Conservation (phyloP, 140 eudicot genomes). For the Bidens hawaiensis region DNA sequence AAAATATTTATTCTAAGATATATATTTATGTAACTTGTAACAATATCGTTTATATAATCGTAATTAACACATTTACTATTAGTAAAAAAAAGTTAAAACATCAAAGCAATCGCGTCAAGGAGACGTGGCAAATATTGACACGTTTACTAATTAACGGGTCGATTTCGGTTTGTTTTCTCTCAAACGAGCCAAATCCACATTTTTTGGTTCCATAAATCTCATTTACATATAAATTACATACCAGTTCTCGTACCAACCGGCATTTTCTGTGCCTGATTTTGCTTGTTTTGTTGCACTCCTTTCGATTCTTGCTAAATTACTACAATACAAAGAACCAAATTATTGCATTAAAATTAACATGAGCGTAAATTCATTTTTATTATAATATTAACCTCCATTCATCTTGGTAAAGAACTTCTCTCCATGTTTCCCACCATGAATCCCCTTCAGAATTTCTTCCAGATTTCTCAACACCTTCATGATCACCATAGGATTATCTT, state of each 20-base stretch:
- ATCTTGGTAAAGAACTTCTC: conserved; percentile 96
- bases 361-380: background rate
- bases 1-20: too few relatives aligned
- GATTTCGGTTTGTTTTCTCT: too few relatives aligned
- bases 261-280: conserved; percentile 89
- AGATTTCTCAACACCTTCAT: conserved; percentile 82
- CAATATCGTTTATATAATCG: too few relatives aligned
- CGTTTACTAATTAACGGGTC: too few relatives aligned
- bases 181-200: background rate
- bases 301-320: conserved; percentile 88
- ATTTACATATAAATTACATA: conserved; percentile 16
- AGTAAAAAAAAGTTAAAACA: too few relatives aligned
- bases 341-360: conserved; percentile 6
- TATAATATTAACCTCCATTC: conserved; percentile 74
- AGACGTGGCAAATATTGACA: too few relatives aligned
- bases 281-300: conserved; percentile 98
- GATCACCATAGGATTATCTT: conserved; percentile 7
- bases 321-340: conserved; percentile 23
- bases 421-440: conserved; percentile 99
- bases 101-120: too few relatives aligned
- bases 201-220: background rate
- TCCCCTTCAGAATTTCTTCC: too few relatives aligned
- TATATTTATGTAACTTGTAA: too few relatives aligned
- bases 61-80: too few relatives aligned
- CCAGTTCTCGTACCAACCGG: conserved; percentile 98